Evolutionary conservation across 306 rosid species (phyloP), one percentile per base, ranked within the genome.

Genomic region (Erythrophleum fordii): DNA sequence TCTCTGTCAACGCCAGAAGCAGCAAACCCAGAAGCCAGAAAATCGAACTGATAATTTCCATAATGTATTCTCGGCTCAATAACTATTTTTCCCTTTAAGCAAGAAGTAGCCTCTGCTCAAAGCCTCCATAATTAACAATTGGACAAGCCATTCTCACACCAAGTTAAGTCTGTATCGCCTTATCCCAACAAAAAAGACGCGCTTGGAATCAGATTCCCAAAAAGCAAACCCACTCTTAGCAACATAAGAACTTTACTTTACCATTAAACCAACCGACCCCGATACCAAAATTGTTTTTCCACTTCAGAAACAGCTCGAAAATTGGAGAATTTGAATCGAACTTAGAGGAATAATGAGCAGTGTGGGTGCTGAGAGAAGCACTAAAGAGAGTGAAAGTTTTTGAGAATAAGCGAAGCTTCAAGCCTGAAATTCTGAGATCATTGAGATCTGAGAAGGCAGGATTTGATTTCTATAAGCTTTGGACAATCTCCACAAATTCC

Each of bases 401-500:
- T 84, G 80, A 82, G 87, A 87, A 83, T 51, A 72, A 77, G 78
- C 34, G 77, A 82, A 59, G 65, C 39, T 48, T 79, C 22, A 77
- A 86, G 77, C 49, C 72, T 66, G 89, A 83, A 86, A 73, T 37
- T 83, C 80, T 83, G 93, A 87, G 91, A 91, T 85, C 92, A 89
- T 90, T 84, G 97, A 93, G 99, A 95, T 91, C 97, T 89, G 92
- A 78, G 89, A 86, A 78, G 39, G 84, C 60, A 72, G 76, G 78
- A 77, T 80, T 78, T 80, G 84, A 73, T 65, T 83, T 62, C 83
- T 78, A 76, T 58, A 65, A 48, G 84, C 78, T 45, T 81, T 89
- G 86, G 81, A 53, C 75, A 74, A 81, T 86, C 83, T 88, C 84
- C 86, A 75, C 83, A 82, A 94, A 86, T 83, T 88, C 88, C 89